Conservation (phyloP, 2,329 filamentous ascomycete species). For the Emmonsiellopsis sp. region DNA sequence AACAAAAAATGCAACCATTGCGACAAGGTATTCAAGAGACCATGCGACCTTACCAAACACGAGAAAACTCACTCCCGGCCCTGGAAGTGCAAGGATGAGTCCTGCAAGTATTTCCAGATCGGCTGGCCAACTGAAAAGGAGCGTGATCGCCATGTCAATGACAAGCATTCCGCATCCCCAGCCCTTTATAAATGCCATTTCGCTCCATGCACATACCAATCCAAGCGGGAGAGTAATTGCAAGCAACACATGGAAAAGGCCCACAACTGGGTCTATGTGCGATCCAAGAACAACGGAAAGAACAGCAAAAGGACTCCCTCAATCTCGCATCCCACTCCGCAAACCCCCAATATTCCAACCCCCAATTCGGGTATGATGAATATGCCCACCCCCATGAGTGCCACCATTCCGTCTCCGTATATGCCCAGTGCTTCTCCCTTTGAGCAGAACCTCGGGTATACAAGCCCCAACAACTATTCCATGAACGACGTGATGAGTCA, state of each 20-base stretch:
- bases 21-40: slow-evolving; percentile 87
- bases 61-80: slow-evolving; percentile 95
- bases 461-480: slow-evolving; percentile 3
- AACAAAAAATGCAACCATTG: slow-evolving; percentile 76
- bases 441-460: slow-evolving; percentile 18
- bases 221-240: slow-evolving; percentile 92
- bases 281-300: slow-evolving; percentile 86
- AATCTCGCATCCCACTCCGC: slow-evolving; percentile 45
- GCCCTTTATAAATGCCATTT: slow-evolving; percentile 76
- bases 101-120: slow-evolving; percentile 81
- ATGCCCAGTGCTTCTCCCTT: slow-evolving; percentile 10
- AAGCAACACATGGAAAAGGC: slow-evolving; percentile 99
- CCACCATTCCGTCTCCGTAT: slow-evolving; percentile 21
- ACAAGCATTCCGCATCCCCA: slow-evolving; percentile 80
- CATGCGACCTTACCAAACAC: slow-evolving; percentile 96
- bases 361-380: slow-evolving; percentile 48
- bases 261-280: slow-evolving; percentile 81
- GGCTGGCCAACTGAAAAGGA: slow-evolving; percentile 98
- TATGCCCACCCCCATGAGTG: slow-evolving; percentile 41
- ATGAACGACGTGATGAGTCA: slow-evolving; percentile 2
- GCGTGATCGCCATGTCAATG: slow-evolving; percentile 88
- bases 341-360: slow-evolving; percentile 55
- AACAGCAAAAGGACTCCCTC: slow-evolving; percentile 36
- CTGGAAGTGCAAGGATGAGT: slow-evolving; percentile 77
- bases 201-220: slow-evolving; percentile 80